Evolutionary conservation across 2,329 filamentous ascomycete genomes (phyloP).

Genomic region (Bipolaris cookei): DNA sequence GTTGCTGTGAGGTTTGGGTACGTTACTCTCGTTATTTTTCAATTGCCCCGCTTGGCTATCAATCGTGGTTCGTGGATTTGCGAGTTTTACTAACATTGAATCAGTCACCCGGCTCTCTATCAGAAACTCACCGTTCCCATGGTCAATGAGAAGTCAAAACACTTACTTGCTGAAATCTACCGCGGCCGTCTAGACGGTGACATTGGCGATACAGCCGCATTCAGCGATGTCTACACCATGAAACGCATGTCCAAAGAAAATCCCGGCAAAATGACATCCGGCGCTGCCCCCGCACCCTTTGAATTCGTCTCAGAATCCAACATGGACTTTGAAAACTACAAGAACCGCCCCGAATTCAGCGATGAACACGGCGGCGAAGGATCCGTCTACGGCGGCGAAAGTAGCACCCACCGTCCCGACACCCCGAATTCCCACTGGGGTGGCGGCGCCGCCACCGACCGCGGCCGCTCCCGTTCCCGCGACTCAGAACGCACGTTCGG

Average conservation of each 20-base stretch:
- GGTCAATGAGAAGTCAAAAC: slow-evolving; percentile 90
- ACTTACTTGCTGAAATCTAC: slow-evolving; percentile 84
- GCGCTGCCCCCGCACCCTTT: slow-evolving; percentile 63
- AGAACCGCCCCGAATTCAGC: slow-evolving; percentile 85
- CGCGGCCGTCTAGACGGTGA: slow-evolving; percentile 76
- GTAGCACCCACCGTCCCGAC: slow-evolving; percentile 64
- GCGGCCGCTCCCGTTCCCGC: slow-evolving; percentile 31
- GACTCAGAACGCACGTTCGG: slow-evolving; percentile 39
- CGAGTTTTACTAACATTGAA: background rate
- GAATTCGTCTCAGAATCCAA: slow-evolving; percentile 87
- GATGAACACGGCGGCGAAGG: slow-evolving; percentile 82
- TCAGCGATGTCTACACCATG: slow-evolving; percentile 82
- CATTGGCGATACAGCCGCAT: slow-evolving; percentile 65
- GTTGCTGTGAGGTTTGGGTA: slow-evolving; percentile 74
- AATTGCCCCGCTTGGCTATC: too few relatives aligned
- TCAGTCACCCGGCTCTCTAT: slow-evolving; percentile 83
- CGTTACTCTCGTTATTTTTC: background rate
- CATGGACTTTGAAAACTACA: slow-evolving; percentile 91
- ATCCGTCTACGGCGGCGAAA: slow-evolving; percentile 64
- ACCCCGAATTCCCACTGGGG: slow-evolving; percentile 61
- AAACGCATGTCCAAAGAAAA: slow-evolving; percentile 73
- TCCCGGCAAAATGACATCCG: slow-evolving; percentile 59
- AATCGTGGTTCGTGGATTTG: too few relatives aligned
- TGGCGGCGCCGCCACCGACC: slow-evolving; percentile 24
- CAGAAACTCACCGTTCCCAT: slow-evolving; percentile 90